Evolutionary conservation across 2,329 filamentous ascomycete genomes (phyloP).

Genomic region (Lasiodiplodia sp.): DNA sequence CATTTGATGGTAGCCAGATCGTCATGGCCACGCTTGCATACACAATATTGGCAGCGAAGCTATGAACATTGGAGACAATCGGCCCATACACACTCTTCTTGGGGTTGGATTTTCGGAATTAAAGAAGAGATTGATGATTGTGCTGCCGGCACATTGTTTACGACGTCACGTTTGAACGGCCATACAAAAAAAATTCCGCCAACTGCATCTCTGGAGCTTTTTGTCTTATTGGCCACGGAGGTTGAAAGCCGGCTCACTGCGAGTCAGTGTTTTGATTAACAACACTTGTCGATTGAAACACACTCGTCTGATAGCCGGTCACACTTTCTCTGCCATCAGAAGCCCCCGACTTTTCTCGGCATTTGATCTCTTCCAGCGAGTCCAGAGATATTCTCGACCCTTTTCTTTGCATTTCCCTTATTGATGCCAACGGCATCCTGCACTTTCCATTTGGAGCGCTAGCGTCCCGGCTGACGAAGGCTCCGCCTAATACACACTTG

Average conservation of each 20-base stretch:
- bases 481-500: constrained; percentile 1
- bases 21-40: background rate
- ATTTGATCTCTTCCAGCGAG: background rate
- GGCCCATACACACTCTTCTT: background rate
- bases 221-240: background rate
- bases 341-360: background rate
- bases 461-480: background rate
- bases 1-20: background rate
- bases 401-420: background rate
- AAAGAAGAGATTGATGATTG: background rate
- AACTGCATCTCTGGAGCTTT: background rate
- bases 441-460: background rate
- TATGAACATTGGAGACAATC: background rate
- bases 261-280: background rate
- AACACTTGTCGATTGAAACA: background rate
- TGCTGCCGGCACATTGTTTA: background rate
- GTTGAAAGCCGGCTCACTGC: background rate
- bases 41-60: no score
- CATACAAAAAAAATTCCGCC: background rate
- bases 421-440: background rate
- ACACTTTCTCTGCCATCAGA: background rate
- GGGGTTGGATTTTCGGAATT: no score
- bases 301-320: background rate
- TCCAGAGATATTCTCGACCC: background rate
- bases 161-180: constrained; percentile 11